Base-by-base conservation (phyloP, 225 moss, liverwort and hornwort genomes). In the Sphagnum contortum region DNA sequence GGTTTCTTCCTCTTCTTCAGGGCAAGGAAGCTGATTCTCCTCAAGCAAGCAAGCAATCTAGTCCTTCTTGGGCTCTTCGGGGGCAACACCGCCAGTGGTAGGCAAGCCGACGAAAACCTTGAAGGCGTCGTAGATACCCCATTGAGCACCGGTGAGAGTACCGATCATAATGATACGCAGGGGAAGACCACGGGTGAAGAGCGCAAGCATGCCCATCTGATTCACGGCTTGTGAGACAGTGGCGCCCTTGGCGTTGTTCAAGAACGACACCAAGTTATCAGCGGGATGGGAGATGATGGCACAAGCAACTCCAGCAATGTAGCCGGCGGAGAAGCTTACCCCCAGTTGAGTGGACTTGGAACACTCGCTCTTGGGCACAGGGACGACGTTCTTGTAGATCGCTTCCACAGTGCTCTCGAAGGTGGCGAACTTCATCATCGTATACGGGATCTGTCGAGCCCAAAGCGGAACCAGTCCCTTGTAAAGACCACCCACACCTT, bases 371-470 rank as follows among this genome's bases (percentile, higher is more conserved):
- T 86, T 91, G 1, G 86, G 88, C 44, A 83, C 77, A 0, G 86
- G 81, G 53, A 91, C 86, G 3, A 70, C 84, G 59, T 91, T 72
- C 70, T 84, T 73, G 74, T 89, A 91, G 51, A 91, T 78, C 48
- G 86, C 86, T 75, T 91, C 91, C 73, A 89, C 91, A 0, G 91
- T 87, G 66, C 84, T 79, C 82, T 91, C 91, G 61, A 91, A 91
- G 3, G 76, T 86, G 10, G 83, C 83, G 47, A 91, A 91, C 76
- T 91, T 91, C 91, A 91, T 91, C 91, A 91, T 91, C 9, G 88
- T 74, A 67, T 91, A 91, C 9, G 91, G 91, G 50, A 91, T 79
- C 69, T 91, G 91, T 9, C 89, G 57, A 4, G 81, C 82, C 88
- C 84, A 91, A 6, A 91, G 59, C 29, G 89, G 91, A 63, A 74